Base-by-base conservation (phyloP, 2,329 filamentous ascomycete genomes). In the Phoma sp. region DNA sequence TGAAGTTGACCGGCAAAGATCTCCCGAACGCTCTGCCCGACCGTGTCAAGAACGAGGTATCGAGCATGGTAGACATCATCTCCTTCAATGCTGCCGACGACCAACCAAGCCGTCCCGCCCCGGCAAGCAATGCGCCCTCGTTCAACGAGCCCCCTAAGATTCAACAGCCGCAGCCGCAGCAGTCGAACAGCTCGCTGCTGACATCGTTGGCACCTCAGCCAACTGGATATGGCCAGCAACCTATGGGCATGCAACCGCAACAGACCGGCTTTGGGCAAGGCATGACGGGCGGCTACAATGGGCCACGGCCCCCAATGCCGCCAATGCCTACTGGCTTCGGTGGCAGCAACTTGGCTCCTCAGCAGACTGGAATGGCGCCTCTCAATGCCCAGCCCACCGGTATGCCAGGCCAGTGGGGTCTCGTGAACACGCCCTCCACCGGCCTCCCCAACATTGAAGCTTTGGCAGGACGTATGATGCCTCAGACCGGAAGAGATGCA, bases 21-120 rank as follows among this genome's bases (percentile, higher is more conserved):
- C 77, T 99, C 23, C 95, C 95, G 0, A 70, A 82, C 2, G 75
- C 72, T 5, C 81, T 99, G 8, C 95, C 95, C 0, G 92, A 97
- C 29, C 89, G 86, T 55, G 88, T 99, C 61, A 89, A 87, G 79
- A 99, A 99, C 68, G 95, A 99, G 75, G 95, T 99, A 14, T 98
- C 93, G 3, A 96, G 95, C 77, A 98, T 99, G 93, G 95, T 99
- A 36, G 95, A 99, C 71, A 99, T 99, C 52, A 99, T 99, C 71
- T 96, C 92, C 55, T 99, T 99, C 73, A 91, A 89, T 64, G 85
- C 97, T 23, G 86, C 86, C 0, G 95, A 99, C 61, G 89, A 93
- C 25, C 79, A 79, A 11, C 64, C 78, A 13, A 75, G 75, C 36
- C 77, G 83, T 18, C 75, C 82, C n/a, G 52, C 65, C n/a, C 77